Base-by-base conservation (phyloP, 371 early-diverging fungal species). In the Mucor circinelloides region DNA sequence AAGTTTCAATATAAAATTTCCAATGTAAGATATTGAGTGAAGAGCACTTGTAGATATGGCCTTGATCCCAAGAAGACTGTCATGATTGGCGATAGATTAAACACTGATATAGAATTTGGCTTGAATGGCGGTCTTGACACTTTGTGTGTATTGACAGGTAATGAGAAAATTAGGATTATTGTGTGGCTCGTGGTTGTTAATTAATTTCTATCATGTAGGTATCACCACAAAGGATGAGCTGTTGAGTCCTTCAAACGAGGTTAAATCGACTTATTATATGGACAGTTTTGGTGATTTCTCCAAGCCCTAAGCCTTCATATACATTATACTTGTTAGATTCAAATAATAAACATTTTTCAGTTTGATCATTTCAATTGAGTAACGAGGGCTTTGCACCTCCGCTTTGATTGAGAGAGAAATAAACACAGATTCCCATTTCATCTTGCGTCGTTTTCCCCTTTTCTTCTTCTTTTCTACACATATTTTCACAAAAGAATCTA, bases 61-160 rank as follows among this genome's bases (percentile, higher is more conserved):
- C 82, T 98, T 13, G 91, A 98, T 68, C 89, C 87, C 1, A 64
- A 74, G 12, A 83, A 92, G 63, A 95, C 97, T 1, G 93, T 93
- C 78, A 99, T 99, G 99, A 91, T 99, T 59, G 99, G 99, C 28
- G 99, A 99, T 77, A 89, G 96, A 59, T 78, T 98, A 54, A 92
- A 97, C 76, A 99, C 99, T 6, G 99, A 99, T 77, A 95, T 99
- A 64, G 90, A 87, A 25, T 99, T 99, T 85, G 99, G 99, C 25
- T 85, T 88, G 36, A 73, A 87, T 23, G 96, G 96, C 58, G 91
- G 93, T n/a, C 75, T 95, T 52, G 87, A 85, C 61, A 98, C 99
- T 0, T 78, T 98, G 64, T 87, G 95, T 67, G 98, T 98, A 10
- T 80, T 97, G 75, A 95, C 97, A n/a, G 98, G 95, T 83, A 78